Conservation (phyloP, 2,329 filamentous ascomycete genomes). For the Diatrype stigma region DNA sequence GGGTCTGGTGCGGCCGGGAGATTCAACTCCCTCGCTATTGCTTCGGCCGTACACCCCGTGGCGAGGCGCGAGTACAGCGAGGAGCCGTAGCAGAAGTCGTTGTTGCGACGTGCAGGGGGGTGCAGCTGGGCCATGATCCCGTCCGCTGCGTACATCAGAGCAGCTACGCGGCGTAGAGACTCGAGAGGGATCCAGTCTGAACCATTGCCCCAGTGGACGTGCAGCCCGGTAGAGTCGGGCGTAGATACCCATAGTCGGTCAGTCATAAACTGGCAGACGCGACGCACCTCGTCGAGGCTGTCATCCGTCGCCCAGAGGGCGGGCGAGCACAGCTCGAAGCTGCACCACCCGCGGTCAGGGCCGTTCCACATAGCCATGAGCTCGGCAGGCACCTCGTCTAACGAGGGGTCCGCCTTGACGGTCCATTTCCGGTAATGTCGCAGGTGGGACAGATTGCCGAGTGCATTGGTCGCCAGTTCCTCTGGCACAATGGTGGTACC, state of each 20-base stretch:
- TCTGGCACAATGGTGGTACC: too few species aligned
- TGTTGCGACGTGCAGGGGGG: neutral
- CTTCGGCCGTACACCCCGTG: neutral
- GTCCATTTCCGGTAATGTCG: neutral
- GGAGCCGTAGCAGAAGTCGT: neutral
- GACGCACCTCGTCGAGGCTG: neutral
- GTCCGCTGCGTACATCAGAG: neutral
- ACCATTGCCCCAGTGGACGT: neutral
- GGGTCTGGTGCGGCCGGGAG: neutral
- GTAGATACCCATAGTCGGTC: neutral
- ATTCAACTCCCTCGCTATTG: neutral
- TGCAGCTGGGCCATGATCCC: neutral
- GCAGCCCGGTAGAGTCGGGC: neutral
- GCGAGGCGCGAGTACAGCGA: neutral
- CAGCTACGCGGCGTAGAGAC: neutral
- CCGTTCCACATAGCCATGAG: neutral
- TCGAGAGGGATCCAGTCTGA: neutral
- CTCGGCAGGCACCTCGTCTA: neutral
- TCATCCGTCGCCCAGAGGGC: neutral
- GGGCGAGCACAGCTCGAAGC: neutral
- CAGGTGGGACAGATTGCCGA: neutral
- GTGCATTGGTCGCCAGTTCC: too few species aligned
- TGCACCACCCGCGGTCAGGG: neutral
- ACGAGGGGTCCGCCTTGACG: neutral
- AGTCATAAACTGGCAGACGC: neutral